phyloP scores from a whole-genome alignment of 495 filamentous ascomycete species.

The Parachaetomium inaequale region DNA sequence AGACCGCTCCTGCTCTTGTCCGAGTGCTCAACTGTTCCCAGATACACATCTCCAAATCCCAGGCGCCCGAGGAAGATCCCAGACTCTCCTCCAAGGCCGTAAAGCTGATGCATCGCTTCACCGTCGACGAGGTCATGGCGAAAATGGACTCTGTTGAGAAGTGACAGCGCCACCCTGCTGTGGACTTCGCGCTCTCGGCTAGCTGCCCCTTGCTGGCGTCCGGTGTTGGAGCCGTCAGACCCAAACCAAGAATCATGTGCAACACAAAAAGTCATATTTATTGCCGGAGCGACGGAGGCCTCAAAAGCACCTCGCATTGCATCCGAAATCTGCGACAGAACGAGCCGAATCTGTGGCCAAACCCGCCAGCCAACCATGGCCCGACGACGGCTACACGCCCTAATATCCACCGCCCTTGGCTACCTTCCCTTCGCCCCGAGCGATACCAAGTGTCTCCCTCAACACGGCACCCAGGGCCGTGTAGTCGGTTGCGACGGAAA shows the following conservation, averaged over 20 bases:
- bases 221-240: not conserved
- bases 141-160: slow-evolving; percentile 66
- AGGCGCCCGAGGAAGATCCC: slow-evolving; percentile 44
- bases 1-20: not conserved
- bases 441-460: slow-evolving; percentile 41
- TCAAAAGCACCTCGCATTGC: not conserved
- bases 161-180: slow-evolving; percentile 16
- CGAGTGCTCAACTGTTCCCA: slow-evolving; percentile 26
- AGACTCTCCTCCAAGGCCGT: slow-evolving; percentile 55
- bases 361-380: not conserved
- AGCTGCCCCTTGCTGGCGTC: not conserved
- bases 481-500: slow-evolving; percentile 61
- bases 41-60: slow-evolving; percentile 63
- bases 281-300: no score
- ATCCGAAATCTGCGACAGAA: not conserved
- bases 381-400: slow-evolving; percentile 1
- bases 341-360: not conserved
- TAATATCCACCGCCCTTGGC: slow-evolving; percentile 30
- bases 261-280: no score
- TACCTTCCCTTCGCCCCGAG: slow-evolving; percentile 38
- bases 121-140: slow-evolving; percentile 60
- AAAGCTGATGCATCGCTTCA: slow-evolving; percentile 85
- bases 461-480: slow-evolving; percentile 50
- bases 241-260: no score
- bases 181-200: not conserved